Conservation (phyloP, 306 rosid species). For the Sphenostylis stenocarpa region DNA sequence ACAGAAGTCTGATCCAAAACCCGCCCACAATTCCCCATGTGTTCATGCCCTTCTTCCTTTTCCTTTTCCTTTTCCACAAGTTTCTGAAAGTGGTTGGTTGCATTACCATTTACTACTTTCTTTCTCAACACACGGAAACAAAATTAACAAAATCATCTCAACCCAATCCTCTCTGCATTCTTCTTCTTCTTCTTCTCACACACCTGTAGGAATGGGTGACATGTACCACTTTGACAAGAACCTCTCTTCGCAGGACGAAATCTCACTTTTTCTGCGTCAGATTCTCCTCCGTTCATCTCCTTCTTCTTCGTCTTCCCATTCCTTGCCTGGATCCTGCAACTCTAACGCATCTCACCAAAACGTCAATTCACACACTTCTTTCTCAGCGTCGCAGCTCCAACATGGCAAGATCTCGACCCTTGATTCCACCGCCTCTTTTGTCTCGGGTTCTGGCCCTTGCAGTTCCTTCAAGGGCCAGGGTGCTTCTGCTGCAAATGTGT, state of each 20-base stretch:
- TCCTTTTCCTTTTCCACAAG: background rate
- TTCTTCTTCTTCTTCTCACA: background rate
- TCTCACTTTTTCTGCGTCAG: slow-evolving; percentile 87
- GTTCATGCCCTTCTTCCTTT: slow-evolving; percentile 12
- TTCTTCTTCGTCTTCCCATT: slow-evolving; percentile 40
- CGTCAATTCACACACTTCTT: slow-evolving; percentile 28
- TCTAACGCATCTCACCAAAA: slow-evolving; percentile 1
- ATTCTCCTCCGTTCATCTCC: slow-evolving; percentile 63
- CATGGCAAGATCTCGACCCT: slow-evolving; percentile 50
- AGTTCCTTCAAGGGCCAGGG: slow-evolving; percentile 4
- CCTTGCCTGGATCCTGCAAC: slow-evolving; percentile 33
- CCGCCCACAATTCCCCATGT: slow-evolving; percentile 41
- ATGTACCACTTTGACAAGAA: slow-evolving; percentile 40
- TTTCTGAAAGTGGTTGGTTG: slow-evolving; percentile 32
- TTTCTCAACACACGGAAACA: slow-evolving; percentile 4
- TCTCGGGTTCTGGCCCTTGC: background rate
- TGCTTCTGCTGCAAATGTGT: slow-evolving; percentile 41
- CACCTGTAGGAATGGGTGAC: slow-evolving; percentile 13
- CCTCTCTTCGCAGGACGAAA: slow-evolving; percentile 68
- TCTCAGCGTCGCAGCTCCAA: slow-evolving; percentile 23
- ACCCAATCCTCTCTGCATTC: background rate
- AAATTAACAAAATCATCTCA: background rate
- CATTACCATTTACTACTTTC: slow-evolving; percentile 28
- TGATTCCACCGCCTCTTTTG: slow-evolving; percentile 34
- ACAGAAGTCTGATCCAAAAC: slow-evolving; percentile 25